Percentiles rank a stretch among this genome's conserved stretches.
phyloP scores from a whole-genome alignment of 257 asterid species.

The Primulina eburnea region DNA sequence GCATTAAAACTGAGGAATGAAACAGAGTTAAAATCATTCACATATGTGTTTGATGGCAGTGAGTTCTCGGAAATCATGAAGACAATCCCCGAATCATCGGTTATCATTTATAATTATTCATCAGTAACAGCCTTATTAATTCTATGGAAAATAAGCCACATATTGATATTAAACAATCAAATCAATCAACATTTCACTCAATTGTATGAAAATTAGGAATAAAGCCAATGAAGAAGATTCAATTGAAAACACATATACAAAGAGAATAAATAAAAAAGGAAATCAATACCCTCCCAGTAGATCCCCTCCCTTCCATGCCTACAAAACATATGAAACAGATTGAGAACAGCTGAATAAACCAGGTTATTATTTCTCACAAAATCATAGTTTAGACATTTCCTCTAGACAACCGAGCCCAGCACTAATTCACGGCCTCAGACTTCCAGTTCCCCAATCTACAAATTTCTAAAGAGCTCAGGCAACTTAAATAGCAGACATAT shows the following conservation, averaged over 20 bases:
- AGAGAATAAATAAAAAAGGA: background rate
- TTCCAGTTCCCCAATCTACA: background rate
- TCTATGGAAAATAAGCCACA: background rate
- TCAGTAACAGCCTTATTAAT: background rate
- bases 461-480: background rate
- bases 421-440: background rate
- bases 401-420: background rate
- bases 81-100: background rate
- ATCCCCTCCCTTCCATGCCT: background rate
- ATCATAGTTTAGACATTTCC: background rate
- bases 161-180: slow-evolving; percentile 2
- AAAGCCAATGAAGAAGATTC: background rate
- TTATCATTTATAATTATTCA: background rate
- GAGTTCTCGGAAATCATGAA: background rate
- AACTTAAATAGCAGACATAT: background rate
- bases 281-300: background rate
- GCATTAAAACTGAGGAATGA: slow-evolving; percentile 1
- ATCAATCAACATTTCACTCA: slow-evolving; percentile 10
- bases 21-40: background rate
- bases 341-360: no score
- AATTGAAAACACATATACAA: background rate
- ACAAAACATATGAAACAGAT: background rate
- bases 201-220: background rate
- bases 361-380: background rate
- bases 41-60: background rate